Conservation (phyloP, 495 filamentous ascomycete genomes). For the Aspergillus kassunensis region DNA sequence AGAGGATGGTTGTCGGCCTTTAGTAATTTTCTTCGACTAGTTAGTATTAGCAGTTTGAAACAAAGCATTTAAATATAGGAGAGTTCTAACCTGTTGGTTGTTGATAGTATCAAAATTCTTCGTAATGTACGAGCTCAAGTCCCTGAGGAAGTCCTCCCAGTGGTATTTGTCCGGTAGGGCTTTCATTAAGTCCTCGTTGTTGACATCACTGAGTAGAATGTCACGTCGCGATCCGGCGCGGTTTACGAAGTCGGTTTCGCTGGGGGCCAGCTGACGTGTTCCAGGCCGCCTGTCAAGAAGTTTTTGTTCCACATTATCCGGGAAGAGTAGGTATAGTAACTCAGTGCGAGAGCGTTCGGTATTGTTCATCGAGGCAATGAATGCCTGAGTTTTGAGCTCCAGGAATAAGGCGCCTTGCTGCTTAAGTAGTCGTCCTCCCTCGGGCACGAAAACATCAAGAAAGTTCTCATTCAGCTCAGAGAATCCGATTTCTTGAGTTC, state of each 20-base stretch:
- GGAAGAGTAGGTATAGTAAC: constrained; percentile 71
- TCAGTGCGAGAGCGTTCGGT: constrained; percentile 61
- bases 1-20: constrained; percentile 41
- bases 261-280: constrained; percentile 57
- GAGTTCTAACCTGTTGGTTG: constrained; percentile 40
- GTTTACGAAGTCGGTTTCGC: constrained; percentile 71
- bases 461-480: constrained; percentile 82
- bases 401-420: constrained; percentile 70
- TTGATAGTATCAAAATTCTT: constrained; percentile 68
- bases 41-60: constrained; percentile 19
- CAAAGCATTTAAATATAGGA: neutral
- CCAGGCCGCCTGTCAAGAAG: constrained; percentile 63
- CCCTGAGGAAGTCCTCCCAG: constrained; percentile 73
- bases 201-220: constrained; percentile 60
- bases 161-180: constrained; percentile 70
- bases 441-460: constrained; percentile 76
- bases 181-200: constrained; percentile 57
- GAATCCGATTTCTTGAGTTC: constrained; percentile 76
- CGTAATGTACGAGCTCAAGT: constrained; percentile 68
- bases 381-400: constrained; percentile 81
- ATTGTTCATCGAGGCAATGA: constrained; percentile 67
- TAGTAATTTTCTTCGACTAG: constrained; percentile 40
- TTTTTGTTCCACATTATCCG: constrained; percentile 59
- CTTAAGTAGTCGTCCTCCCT: constrained; percentile 66
- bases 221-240: constrained; percentile 60